Conservation (phyloP, 2,329 filamentous ascomycete genomes). For the Cordyceps militaris region DNA sequence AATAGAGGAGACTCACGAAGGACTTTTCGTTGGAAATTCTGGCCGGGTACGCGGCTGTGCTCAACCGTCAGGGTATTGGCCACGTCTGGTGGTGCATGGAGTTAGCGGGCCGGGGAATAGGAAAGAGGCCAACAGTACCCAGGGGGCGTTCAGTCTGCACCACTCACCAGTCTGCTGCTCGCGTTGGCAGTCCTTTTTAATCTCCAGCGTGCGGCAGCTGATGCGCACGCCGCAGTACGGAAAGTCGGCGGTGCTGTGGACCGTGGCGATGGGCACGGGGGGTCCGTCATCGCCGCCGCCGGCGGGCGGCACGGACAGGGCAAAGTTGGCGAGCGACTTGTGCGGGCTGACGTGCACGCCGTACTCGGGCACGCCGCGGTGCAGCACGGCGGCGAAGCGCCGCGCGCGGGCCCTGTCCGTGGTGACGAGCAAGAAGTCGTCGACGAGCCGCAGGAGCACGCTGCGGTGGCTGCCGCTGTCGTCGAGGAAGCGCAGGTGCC, state of each 20-base stretch:
- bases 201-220: conserved; percentile 64
- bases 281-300: neutral
- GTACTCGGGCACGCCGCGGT: conserved; percentile 68
- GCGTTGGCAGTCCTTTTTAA: conserved; percentile 60
- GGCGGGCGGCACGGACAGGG: conserved; percentile 43
- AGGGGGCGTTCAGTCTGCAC: neutral
- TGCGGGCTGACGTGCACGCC: conserved; percentile 68
- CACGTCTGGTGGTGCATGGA: conserved; percentile 28
- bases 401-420: conserved; percentile 58
- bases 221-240: conserved; percentile 85
- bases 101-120: neutral
- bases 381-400: conserved; percentile 73
- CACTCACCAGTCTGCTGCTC: conserved; percentile 43
- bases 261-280: conserved; percentile 36
- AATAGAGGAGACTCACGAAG: conserved; percentile 44
- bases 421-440: conserved; percentile 89
- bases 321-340: conserved; percentile 85
- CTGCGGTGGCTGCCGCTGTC: conserved; percentile 26
- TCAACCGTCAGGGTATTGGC: conserved; percentile 76
- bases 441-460: conserved; percentile 74
- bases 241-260: conserved; percentile 46
- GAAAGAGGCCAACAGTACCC: neutral
- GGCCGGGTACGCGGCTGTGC: conserved; percentile 62
- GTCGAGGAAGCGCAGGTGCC: conserved; percentile 59
- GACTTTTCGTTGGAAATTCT: conserved; percentile 72